phyloP scores from a whole-genome alignment of 2,329 filamentous ascomycete species.

The Monilinia vaccinii-corymbosi region DNA sequence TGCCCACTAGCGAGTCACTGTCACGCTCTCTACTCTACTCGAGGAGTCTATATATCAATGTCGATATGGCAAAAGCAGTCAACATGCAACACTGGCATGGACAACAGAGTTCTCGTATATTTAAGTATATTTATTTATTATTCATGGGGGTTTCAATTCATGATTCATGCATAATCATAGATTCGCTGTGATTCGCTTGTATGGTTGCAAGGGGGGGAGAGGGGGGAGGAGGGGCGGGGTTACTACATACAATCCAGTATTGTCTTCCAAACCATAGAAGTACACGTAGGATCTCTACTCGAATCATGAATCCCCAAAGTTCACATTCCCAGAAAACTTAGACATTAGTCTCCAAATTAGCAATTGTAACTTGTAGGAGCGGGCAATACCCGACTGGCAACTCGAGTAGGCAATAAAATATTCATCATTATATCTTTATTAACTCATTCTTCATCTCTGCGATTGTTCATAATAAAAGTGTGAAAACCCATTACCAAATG shows the following conservation, averaged over 20 bases:
- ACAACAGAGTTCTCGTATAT: too few relatives aligned
- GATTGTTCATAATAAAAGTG: not conserved
- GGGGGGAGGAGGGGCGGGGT: too few relatives aligned
- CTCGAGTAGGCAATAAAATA: not conserved
- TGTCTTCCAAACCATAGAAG: not conserved
- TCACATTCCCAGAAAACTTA: not conserved
- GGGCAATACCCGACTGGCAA: not conserved
- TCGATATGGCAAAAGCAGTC: not conserved
- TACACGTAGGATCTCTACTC: not conserved
- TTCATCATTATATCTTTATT: not conserved
- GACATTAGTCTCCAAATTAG: not conserved
- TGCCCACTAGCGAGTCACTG: not conserved
- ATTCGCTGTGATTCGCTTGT: not conserved
- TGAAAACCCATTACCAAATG: not conserved
- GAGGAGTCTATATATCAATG: too few relatives aligned
- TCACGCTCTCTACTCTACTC: not conserved
- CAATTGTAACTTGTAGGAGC: not conserved
- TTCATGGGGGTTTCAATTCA: not conserved
- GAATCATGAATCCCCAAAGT: not conserved
- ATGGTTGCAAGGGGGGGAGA: not conserved
- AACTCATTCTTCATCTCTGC: not conserved
- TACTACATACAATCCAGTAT: too few relatives aligned
- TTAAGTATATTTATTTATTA: not conserved
- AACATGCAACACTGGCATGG: too few relatives aligned
- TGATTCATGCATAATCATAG: not conserved